Conservation (phyloP, 768 basidiomycete genomes). For the Thelephora ganbajun region DNA sequence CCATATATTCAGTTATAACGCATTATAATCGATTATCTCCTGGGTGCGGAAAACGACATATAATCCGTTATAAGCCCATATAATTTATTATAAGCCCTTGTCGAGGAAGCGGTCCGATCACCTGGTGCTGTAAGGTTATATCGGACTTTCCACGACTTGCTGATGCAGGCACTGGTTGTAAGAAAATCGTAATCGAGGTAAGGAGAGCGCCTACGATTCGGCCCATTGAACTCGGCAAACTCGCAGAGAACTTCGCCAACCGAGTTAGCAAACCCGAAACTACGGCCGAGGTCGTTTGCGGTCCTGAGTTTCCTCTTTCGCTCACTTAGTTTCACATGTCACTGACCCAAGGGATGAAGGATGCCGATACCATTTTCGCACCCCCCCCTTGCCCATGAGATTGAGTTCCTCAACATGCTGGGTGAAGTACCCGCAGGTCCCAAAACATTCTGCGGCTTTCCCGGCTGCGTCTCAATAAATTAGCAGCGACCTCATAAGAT, state of each 20-base stretch:
- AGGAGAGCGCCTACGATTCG: too few relatives aligned
- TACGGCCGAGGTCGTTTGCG: constrained; percentile 42
- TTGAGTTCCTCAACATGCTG: constrained; percentile 44
- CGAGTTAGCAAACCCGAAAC: constrained; percentile 78
- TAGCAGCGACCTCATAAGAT: constrained; percentile 2
- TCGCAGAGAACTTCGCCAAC: constrained; percentile 49
- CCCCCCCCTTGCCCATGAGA: constrained; percentile 47
- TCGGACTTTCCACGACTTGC: too few relatives aligned
- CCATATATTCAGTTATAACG: too few relatives aligned
- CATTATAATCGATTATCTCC: too few relatives aligned
- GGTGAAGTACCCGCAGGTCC: constrained; percentile 53
- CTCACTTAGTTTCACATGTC: background rate
- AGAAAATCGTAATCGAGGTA: too few relatives aligned
- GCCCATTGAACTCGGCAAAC: constrained; percentile 66
- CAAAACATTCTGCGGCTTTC: constrained; percentile 31
- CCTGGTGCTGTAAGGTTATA: too few relatives aligned
- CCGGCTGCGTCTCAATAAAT: constrained; percentile 19
- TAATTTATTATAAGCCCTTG: too few relatives aligned
- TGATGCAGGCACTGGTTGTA: too few relatives aligned
- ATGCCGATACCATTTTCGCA: constrained; percentile 74
- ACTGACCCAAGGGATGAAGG: too few relatives aligned
- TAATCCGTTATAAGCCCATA: too few relatives aligned
- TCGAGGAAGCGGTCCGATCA: too few relatives aligned
- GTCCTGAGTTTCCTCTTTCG: constrained; percentile 66
- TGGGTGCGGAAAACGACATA: too few relatives aligned